phyloP scores from a whole-genome alignment of 2,329 filamentous ascomycete species.

The Neoascochyta sp. region DNA sequence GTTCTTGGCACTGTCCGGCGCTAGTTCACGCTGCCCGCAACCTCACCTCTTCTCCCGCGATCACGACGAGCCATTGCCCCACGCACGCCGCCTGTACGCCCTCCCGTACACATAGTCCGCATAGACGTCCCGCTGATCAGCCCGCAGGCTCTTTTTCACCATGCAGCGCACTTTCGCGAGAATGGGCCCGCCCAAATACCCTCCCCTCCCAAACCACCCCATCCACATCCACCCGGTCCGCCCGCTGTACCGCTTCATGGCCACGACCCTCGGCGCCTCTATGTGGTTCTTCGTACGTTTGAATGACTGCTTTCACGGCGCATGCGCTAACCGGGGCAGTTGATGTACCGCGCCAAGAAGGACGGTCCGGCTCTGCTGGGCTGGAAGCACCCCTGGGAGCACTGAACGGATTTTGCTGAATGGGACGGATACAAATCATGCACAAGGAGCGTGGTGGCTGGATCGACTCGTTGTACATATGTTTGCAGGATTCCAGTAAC shows the following conservation, averaged over 20 bases:
- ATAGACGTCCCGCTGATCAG: conserved; percentile 5
- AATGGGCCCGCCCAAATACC: conserved; percentile 41
- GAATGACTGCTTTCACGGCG: background rate
- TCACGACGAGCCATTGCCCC: conserved; percentile 32
- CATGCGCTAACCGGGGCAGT: conserved; percentile 48
- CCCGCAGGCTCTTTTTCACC: conserved; percentile 19
- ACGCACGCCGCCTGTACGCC: conserved; percentile 22
- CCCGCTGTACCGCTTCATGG: conserved; percentile 77
- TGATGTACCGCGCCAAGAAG: conserved; percentile 96
- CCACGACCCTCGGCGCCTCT: conserved; percentile 82
- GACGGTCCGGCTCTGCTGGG: conserved; percentile 88
- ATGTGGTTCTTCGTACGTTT: conserved; percentile 98
- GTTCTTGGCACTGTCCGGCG: conserved; percentile 14
- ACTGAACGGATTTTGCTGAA: conserved; percentile 32
- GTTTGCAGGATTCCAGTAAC: no score
- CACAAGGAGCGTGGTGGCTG: no score
- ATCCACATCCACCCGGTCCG: conserved; percentile 59
- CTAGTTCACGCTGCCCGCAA: conserved; percentile 21
- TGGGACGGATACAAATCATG: no score
- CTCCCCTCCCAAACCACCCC: conserved; percentile 46
- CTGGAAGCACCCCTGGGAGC: conserved; percentile 71
- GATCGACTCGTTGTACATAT: conserved; percentile 22
- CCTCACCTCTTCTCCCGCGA: conserved; percentile 20
- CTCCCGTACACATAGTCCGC: background rate
- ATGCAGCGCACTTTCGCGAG: conserved; percentile 25